phyloP scores from a whole-genome alignment of 1,284 basidiomycete species.

The Hemileia vastatrix region DNA sequence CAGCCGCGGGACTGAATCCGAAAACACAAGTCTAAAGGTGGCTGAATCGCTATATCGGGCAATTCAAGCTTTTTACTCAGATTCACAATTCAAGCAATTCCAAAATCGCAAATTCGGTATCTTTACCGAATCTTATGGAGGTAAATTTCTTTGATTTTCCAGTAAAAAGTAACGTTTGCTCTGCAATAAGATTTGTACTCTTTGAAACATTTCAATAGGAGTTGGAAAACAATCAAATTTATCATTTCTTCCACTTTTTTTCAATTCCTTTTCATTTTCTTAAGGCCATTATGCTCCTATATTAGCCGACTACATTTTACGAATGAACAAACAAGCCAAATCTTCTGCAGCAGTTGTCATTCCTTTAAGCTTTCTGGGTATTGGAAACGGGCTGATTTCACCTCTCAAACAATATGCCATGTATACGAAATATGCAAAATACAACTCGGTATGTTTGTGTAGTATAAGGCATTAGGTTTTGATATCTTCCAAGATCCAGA shows the following conservation, averaged over 20 bases:
- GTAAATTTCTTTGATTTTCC: no score
- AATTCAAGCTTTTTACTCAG: conserved; percentile 8
- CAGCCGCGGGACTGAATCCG: conserved; percentile 1
- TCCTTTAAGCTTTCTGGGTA: conserved; percentile 11
- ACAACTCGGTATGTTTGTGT: conserved; percentile 8
- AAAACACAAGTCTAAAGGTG: neutral
- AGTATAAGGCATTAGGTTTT: neutral
- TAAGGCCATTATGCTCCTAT: conserved; percentile 15
- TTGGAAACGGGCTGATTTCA: conserved; percentile 13
- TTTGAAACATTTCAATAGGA: no score
- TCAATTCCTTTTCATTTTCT: neutral
- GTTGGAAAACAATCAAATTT: neutral
- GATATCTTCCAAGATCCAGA: neutral
- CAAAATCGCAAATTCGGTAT: conserved; percentile 8
- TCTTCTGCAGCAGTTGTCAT: conserved; percentile 11
- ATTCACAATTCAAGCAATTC: conserved; percentile 6
- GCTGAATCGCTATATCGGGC: conserved; percentile 8
- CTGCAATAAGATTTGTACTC: no score
- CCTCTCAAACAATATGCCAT: conserved; percentile 6
- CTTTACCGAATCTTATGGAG: conserved; percentile 19
- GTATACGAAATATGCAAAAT: conserved; percentile 8
- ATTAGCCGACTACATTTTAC: conserved; percentile 6
- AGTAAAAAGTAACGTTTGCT: no score
- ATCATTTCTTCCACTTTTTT: neutral
- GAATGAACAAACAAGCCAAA: conserved; percentile 4